Conservation (phyloP, 768 basidiomycete species). For the Daedalea quercina region DNA sequence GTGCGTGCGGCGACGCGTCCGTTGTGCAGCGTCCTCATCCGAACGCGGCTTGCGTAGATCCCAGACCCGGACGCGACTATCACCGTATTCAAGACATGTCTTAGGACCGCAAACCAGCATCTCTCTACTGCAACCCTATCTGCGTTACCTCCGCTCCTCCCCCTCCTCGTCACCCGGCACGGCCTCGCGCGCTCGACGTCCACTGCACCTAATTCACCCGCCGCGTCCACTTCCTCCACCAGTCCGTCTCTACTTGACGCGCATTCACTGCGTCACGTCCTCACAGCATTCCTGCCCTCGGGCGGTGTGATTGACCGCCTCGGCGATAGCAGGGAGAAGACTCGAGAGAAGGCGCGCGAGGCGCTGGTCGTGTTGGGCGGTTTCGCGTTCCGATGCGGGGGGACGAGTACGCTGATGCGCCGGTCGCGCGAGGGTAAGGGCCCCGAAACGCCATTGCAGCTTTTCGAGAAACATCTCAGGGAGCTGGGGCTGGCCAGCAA, state of each 20-base stretch:
- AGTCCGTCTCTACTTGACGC: constrained; percentile 42
- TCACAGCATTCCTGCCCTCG: constrained; percentile 63
- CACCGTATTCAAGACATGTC: constrained; percentile 60
- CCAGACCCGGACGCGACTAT: constrained; percentile 63
- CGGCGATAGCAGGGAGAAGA: constrained; percentile 67
- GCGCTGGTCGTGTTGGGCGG: constrained; percentile 70
- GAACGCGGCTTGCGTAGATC: constrained; percentile 39
- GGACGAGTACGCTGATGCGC: constrained; percentile 28
- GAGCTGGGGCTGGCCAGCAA: constrained; percentile 76
- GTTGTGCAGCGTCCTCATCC: neutral
- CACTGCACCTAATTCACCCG: constrained; percentile 27
- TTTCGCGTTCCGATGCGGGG: constrained; percentile 57
- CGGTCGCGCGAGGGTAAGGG: constrained; percentile 51
- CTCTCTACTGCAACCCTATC: constrained; percentile 71
- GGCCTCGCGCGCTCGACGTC: constrained; percentile 14
- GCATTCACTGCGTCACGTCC: constrained; percentile 56
- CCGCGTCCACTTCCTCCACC: constrained; percentile 42
- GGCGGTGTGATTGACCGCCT: constrained; percentile 80
- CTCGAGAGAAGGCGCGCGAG: constrained; percentile 70
- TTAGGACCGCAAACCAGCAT: constrained; percentile 79
- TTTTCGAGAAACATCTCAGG: constrained; percentile 66
- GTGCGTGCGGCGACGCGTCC: constrained; percentile 29
- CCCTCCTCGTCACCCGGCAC: constrained; percentile 43
- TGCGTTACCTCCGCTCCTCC: constrained; percentile 59
- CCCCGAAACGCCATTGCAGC: constrained; percentile 57